phyloP scores from a whole-genome alignment of 805 yeast species.

The Suhomyces sp. region DNA sequence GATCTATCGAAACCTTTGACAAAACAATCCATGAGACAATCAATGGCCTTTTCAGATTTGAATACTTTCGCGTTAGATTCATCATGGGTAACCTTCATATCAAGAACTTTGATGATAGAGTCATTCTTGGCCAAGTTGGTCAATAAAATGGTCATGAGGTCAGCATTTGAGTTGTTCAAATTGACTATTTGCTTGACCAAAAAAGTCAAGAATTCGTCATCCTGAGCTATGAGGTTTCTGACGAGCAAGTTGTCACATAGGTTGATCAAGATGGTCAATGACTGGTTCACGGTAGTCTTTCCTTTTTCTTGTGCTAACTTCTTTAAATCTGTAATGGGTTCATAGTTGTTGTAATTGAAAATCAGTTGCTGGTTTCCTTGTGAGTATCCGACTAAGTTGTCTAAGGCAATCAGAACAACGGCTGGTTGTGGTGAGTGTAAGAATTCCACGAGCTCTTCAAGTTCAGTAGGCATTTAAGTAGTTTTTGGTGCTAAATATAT shows the following conservation, averaged over 20 bases:
- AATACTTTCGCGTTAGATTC: constrained; percentile 48
- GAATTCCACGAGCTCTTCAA: constrained; percentile 66
- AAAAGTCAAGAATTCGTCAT: constrained; percentile 52
- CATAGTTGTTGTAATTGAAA: constrained; percentile 67
- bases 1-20: constrained; percentile 78
- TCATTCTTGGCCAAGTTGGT: constrained; percentile 85
- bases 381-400: constrained; percentile 78
- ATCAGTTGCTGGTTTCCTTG: constrained; percentile 64
- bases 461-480: constrained; percentile 40
- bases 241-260: constrained; percentile 69
- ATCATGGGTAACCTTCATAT: constrained; percentile 28
- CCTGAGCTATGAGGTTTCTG: constrained; percentile 65
- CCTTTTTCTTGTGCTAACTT: constrained; percentile 54
- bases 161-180: constrained; percentile 65
- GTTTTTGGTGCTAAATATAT: too few species aligned
- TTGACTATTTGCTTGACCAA: constrained; percentile 52
- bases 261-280: constrained; percentile 80
- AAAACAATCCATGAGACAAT: constrained; percentile 83
- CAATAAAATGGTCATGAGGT: constrained; percentile 77
- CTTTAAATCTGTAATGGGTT: constrained; percentile 73
- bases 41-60: constrained; percentile 59
- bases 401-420: constrained; percentile 80
- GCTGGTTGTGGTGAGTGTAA: constrained; percentile 79
- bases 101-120: constrained; percentile 53
- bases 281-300: constrained; percentile 56